phyloP scores from a whole-genome alignment of 371 early-diverging fungal genomes.

The Gilbertella persicaria region DNA sequence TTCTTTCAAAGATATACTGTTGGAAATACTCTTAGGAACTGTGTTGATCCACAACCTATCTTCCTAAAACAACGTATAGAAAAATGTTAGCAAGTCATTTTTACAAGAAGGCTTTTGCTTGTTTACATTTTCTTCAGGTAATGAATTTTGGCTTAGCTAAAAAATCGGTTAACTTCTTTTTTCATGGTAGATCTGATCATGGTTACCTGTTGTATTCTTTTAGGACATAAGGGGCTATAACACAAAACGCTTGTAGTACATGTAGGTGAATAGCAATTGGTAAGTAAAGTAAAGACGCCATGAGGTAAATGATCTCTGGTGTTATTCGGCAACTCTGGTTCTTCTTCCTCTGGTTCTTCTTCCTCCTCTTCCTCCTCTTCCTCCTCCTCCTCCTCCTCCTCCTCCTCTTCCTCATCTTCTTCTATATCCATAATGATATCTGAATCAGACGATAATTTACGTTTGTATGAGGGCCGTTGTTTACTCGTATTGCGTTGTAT shows the following conservation, averaged over 20 bases:
- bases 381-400: background rate
- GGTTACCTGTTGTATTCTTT: slow-evolving; percentile 41
- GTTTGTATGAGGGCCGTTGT: slow-evolving; percentile 23
- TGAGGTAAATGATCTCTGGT: slow-evolving; percentile 25
- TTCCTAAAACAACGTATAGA: slow-evolving; percentile 11
- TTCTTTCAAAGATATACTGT: slow-evolving; percentile 68
- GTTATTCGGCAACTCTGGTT: too few relatives aligned
- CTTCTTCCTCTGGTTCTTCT: background rate
- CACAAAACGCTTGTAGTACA: slow-evolving; percentile 56
- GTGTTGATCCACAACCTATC: slow-evolving; percentile 57
- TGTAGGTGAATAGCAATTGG: slow-evolving; percentile 71
- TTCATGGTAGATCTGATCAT: too few relatives aligned
- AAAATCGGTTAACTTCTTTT: too few relatives aligned
- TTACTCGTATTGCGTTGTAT: slow-evolving; percentile 5
- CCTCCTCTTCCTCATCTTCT: background rate
- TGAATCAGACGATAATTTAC: slow-evolving; percentile 1
- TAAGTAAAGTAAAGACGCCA: slow-evolving; percentile 66
- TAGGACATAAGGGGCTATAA: slow-evolving; percentile 63
- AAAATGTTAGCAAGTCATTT: too few relatives aligned
- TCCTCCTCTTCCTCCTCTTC: too few relatives aligned
- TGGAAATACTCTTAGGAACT: slow-evolving; percentile 64
- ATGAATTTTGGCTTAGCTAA: slow-evolving; percentile 15
- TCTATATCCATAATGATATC: background rate
- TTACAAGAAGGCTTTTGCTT: too few relatives aligned
- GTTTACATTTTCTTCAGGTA: slow-evolving; percentile 18